phyloP scores from a whole-genome alignment of 2,329 filamentous ascomycete species.

The Harringtonia lauricola region DNA sequence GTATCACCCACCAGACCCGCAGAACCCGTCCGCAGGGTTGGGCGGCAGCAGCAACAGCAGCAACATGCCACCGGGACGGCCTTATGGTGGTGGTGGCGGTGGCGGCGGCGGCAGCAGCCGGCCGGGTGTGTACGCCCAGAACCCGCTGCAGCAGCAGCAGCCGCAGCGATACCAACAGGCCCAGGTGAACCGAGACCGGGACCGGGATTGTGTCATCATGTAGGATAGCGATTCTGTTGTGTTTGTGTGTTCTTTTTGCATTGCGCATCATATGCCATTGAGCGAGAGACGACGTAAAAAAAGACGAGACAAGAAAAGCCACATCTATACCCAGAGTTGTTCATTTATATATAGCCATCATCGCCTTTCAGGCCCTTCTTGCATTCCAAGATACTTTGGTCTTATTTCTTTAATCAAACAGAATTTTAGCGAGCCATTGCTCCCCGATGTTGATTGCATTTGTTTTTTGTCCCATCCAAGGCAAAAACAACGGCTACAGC shows the following conservation, averaged over 20 bases:
- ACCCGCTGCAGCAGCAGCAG: background rate
- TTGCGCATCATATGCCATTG: too few species aligned
- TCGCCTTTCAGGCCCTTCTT: too few species aligned
- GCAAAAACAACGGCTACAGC: too few species aligned
- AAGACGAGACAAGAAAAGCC: too few species aligned
- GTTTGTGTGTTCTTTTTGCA: background rate
- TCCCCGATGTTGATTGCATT: too few species aligned
- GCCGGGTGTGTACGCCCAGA: background rate
- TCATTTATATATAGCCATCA: too few species aligned
- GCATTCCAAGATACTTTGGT: too few species aligned
- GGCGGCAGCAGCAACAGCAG: background rate
- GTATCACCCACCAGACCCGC: conserved; percentile 40
- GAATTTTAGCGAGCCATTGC: too few species aligned
- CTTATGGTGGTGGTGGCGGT: background rate
- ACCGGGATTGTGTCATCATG: conserved; percentile 3
- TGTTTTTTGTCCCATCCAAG: background rate
- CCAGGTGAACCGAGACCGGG: background rate
- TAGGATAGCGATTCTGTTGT: background rate
- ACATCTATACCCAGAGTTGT: too few species aligned
- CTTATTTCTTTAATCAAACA: too few species aligned
- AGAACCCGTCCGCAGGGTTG: conserved; percentile 13
- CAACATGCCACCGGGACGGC: too few species aligned
- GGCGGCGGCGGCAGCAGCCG: background rate
- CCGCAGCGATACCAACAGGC: background rate
- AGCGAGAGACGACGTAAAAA: too few species aligned